Conservation (phyloP, 2,329 filamentous ascomycete genomes). For the Cladosporium phlei region DNA sequence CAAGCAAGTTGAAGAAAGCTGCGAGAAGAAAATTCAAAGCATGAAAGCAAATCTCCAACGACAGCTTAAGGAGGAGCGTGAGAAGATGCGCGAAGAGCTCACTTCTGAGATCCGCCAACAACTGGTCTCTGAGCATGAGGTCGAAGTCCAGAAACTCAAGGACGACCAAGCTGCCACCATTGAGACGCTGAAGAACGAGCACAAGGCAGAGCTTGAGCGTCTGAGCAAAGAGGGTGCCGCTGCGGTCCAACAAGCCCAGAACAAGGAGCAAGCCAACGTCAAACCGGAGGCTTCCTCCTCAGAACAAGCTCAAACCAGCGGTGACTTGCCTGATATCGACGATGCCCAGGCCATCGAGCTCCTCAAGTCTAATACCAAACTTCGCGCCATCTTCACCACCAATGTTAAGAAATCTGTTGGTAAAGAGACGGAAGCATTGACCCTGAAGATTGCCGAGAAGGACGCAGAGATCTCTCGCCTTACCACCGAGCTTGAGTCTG, state of each 20-base stretch:
- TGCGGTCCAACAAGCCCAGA: slow-evolving; percentile 34
- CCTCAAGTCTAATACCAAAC: slow-evolving; percentile 45
- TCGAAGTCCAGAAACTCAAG: slow-evolving; percentile 46
- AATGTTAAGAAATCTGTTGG: slow-evolving; percentile 53
- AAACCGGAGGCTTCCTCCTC: slow-evolving; percentile 25
- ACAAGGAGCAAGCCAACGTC: slow-evolving; percentile 22
- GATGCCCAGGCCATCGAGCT: slow-evolving; percentile 49
- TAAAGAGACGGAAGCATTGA: slow-evolving; percentile 38
- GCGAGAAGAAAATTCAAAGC: slow-evolving; percentile 57
- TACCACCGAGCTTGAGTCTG: slow-evolving; percentile 15
- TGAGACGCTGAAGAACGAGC: slow-evolving; percentile 34
- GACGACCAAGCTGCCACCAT: slow-evolving; percentile 44
- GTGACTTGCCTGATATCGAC: slow-evolving; percentile 30
- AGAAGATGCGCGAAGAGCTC: slow-evolving; percentile 35
- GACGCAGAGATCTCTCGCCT: slow-evolving; percentile 27
- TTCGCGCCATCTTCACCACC: slow-evolving; percentile 48
- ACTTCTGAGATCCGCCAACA: slow-evolving; percentile 26
- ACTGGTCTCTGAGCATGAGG: slow-evolving; percentile 40
- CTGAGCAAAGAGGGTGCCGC: slow-evolving; percentile 33
- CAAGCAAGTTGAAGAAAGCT: slow-evolving; percentile 45
- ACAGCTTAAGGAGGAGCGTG: slow-evolving; percentile 54
- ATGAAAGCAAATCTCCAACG: slow-evolving; percentile 66
- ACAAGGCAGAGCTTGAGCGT: slow-evolving; percentile 34
- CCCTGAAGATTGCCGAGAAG: slow-evolving; percentile 27
- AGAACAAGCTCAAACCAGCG: slow-evolving; percentile 8